Evolutionary conservation across 495 filamentous ascomycete species (phyloP), one percentile per base, ranked within the genome.

Genomic region (Coniosporium apollinis): DNA sequence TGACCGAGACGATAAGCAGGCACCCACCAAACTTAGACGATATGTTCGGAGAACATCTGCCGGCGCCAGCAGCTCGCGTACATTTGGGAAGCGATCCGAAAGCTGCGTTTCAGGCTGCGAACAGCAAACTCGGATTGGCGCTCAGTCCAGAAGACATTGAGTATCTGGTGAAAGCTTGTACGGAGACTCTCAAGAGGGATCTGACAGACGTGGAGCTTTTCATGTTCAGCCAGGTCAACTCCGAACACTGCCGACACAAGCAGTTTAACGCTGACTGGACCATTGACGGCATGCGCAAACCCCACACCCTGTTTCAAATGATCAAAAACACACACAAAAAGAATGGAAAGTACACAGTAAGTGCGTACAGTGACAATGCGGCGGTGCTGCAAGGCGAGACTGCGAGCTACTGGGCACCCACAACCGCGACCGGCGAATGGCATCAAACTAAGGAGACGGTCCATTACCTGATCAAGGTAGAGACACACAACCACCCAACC

Each of bases 161-260:
- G n/a, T 94, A 96, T 50, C 64, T 96, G 19, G 77, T 89, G 7
- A 70, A 82, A 22, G 79, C 76, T 20, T 94, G 89, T 56, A 74
- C 72, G 19, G 62, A 78, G 28, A 67, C 82, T 28, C 72, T 67
- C 50, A 76, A 56, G 37, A 70, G 73, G 34, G 70, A 74, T 32
- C 86, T 85, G 0, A 76, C 77, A 29, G 89, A 97, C 57, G 79
- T 94, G 34, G 89, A 97, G 59, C 67, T 96, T 10, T 96, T 93
- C 66, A 96, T 96, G 91, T 97, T 96, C 54, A 87, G 86, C 19
- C 89, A 97, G 57, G 86, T 97, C 44, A 84, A 85, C 55, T 83
- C 79, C 2, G 79, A 84, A 58, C 79, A 84, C 47, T 76, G 72
- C 46, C 61, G 74, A 33, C 75, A 78, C 47, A 76, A 76, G 57